These are phyloP conservation scores for Ogataea methanolica DNA, from an alignment of 805 yeast genomes.

Conservation along the genomic window DNA sequence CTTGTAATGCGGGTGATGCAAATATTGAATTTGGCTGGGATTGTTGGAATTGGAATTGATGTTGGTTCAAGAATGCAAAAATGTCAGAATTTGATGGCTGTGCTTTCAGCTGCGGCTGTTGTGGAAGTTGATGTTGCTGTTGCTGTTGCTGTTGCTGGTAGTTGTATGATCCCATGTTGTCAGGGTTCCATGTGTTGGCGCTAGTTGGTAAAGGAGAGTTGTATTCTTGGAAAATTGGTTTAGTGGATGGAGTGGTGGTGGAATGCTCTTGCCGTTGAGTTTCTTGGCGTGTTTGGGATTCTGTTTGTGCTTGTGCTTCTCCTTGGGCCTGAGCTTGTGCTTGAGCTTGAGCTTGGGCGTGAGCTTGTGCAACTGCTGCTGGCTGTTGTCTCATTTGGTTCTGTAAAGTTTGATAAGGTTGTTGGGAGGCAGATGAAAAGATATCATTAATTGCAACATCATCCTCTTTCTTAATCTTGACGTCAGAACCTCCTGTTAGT, in stretches of 20 bases:
- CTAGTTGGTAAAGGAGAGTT: conserved; percentile 8
- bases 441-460: conserved; percentile 31
- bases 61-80: conserved; percentile 1
- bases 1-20: not conserved
- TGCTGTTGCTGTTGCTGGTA: conserved; percentile 15
- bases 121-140: conserved; percentile 5
- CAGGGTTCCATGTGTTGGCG: conserved; percentile 18
- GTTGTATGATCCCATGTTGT: conserved; percentile 16
- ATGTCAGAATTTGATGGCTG: not conserved
- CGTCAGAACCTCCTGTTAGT: not conserved
- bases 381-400: conserved; percentile 20
- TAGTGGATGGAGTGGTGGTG: conserved; percentile 6
- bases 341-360: conserved; percentile 3
- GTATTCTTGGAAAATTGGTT: conserved; percentile 11
- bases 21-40: too few relatives aligned
- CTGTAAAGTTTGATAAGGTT: conserved; percentile 17
- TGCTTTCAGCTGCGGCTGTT: not conserved
- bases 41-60: conserved; percentile 8
- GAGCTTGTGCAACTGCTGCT: conserved; percentile 8
- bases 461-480: conserved; percentile 13
- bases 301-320: conserved; percentile 14
- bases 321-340: conserved; percentile 17
- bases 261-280: not conserved
- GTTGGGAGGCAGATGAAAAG: conserved; percentile 19
- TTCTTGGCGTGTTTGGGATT: not conserved